Evolutionary conservation across 257 asterid species (phyloP), one percentile per base, ranked within the genome.

Genomic region (Petunia secreta): DNA sequence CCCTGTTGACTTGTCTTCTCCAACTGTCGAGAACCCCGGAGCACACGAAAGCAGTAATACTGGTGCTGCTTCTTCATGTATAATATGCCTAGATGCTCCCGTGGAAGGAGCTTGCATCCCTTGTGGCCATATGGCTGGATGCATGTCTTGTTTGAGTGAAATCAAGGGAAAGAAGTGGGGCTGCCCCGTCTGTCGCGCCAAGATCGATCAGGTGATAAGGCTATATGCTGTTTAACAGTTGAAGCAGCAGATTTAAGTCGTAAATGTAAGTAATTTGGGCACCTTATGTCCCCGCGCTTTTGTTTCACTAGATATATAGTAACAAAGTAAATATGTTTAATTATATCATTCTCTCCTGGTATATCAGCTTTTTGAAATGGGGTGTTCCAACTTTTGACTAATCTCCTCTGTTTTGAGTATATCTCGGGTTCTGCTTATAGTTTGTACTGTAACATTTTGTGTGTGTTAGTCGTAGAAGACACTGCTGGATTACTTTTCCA

Each of bases 71-170:
- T 81, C 97, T 14, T 90, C 92, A 48, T 94, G 98, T 82, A 86
- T 91, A 4, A 90, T 92, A 83, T 94, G 98, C 81, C 85, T 94
- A 69, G 98, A 94, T 71, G 91, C 94, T 41, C 91, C 97, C 1
- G 83, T 90, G 2, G 97, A 92, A 89, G 98, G 96, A 79, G 98
- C 97, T 80, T 94, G 98, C 66, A 67, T 94, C 66, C 98, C 98
- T 1, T 94, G 98, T 79, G 98, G 98, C 6, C 98, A 94, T 86
- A 89, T 94, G 97, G 98, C 92, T 3, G 98, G 98, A 57, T 92
- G 98, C 91, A 90, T 92, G 97, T 76, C 90, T 8, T 94, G 98
- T 85, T 85, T 94, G 88, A 90, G 82, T 41, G 98, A 92, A 69
- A 85, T 92, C 62, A 87, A 89, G 81, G 92, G 83, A 34, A 91